phyloP scores from a whole-genome alignment of 768 basidiomycete species.

The Trametes coccinea region DNA sequence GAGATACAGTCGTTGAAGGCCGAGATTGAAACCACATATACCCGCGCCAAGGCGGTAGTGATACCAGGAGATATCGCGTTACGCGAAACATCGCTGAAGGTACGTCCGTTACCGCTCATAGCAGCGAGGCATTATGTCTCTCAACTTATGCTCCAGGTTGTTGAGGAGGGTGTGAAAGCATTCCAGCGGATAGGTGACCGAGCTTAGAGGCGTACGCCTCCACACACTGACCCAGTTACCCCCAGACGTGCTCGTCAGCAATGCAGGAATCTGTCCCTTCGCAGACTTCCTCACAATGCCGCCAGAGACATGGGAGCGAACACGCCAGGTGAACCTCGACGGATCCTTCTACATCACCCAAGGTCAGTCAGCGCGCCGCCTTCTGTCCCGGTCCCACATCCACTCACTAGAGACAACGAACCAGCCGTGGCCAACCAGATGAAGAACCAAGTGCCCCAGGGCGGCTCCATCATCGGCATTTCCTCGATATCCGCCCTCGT shows the following conservation, averaged over 20 bases:
- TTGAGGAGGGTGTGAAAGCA: slow-evolving; percentile 53
- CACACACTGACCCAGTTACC: neutral
- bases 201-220: slow-evolving; percentile 22
- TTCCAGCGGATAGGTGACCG: slow-evolving; percentile 61
- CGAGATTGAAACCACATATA: slow-evolving; percentile 45
- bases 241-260: slow-evolving; percentile 51
- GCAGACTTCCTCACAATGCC: slow-evolving; percentile 74
- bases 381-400: too few species aligned
- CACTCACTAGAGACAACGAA: neutral
- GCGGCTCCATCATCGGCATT: slow-evolving; percentile 74
- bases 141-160: slow-evolving; percentile 46
- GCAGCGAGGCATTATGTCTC: too few species aligned
- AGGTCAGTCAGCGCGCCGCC: slow-evolving; percentile 36
- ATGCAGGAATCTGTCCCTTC: slow-evolving; percentile 76
- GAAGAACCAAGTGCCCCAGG: slow-evolving; percentile 65
- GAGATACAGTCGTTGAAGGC: slow-evolving; percentile 49
- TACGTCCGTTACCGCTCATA: slow-evolving; percentile 26
- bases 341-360: slow-evolving; percentile 73
- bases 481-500: slow-evolving; percentile 81
- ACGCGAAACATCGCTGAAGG: slow-evolving; percentile 55
- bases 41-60: slow-evolving; percentile 41
- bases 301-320: slow-evolving; percentile 59
- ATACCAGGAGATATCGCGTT: slow-evolving; percentile 70
- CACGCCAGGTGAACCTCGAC: slow-evolving; percentile 72
- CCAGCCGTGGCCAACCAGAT: slow-evolving; percentile 73